Base-by-base conservation (phyloP, 106 monocot species). In the Iris macrosiphon region DNA sequence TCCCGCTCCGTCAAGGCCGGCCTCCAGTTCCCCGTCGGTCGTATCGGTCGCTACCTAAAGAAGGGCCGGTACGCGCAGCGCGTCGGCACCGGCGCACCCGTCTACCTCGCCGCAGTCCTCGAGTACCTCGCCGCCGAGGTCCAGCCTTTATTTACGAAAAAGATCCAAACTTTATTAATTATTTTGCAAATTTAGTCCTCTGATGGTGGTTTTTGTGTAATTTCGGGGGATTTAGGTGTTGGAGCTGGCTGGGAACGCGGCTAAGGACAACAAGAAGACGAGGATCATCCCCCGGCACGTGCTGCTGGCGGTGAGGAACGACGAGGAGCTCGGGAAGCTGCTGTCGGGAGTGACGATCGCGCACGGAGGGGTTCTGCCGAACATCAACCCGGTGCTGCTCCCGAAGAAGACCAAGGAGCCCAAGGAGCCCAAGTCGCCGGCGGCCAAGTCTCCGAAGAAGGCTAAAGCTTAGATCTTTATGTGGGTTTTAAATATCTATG, bases 51-150 rank as follows among this genome's bases (percentile, higher is more conserved):
- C 20, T 72, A 43, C 37, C 72, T 73, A 1, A 83, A 77, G 65
- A 73, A 70, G 8, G 82, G 82, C 31, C 72, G 82, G 9, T 82
- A 82, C 21, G 57, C 82, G 1, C 58, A 69, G 72, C 82, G 82
- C 27, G 65, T 82, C 42, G 76, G 82, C 37, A 60, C 67, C 20
- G 83, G 84, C 6, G 84, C 84, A 19, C 78, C 84, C 23, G 79
- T 79, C 42, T 84, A 84, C 53, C 83, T 83, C 30, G 67, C 83
- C 29, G 77, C 83, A 48, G 83, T 83, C 23, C 78, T 83, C 12
- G 83, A 83, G 50, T 83, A 83, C 41, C 75, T 84, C 16, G 74
- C 84, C 4, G 84, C 84, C 20, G 84, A 84, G 75, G 78, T 78
- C n/a, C n/a, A n/a, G n/a, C n/a, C n/a, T 35, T 6, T 6, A 35